Base-by-base conservation (phyloP, 352 stramenopile species). In the Globisporangium apiculatum region DNA sequence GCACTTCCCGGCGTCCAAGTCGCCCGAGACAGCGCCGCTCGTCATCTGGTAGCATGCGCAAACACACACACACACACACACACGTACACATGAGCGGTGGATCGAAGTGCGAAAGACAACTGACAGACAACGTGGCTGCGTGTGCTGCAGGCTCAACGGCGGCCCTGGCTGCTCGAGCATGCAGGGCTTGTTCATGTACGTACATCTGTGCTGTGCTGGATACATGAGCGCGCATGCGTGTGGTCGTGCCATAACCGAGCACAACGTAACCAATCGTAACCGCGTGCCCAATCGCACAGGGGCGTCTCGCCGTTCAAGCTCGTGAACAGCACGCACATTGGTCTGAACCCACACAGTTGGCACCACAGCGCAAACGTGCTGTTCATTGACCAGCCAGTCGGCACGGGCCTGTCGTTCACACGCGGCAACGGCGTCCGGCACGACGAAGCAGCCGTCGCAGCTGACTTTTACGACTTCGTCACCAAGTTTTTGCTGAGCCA, bases 401-500 rank as follows among this genome's bases (percentile, higher is more conserved):
- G 82, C 37, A 92, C 83, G 3, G 85, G 83, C 15, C 87, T 94
- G 74, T 91, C 80, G 24, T 76, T 68, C 51, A 82, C 81, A 7
- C 65, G 68, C 6, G 73, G 71, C 8, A 87, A 87, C 65, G 66
- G 75, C 40, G 80, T 71, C 49, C 75, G 80, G 8, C 65, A 47
- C 0, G 68, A 83, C 53, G 83, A 91, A 55, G 52, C 60, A 12
- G 49, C 48, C 0, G 48, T 94, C 11, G 75, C 80, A 8, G 55
- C 67, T 1, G 89, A 98, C 51, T 98, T 99, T 71, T 92, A 98
- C 60, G 76, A 87, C 43, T 98, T 98, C 54, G 59, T 99, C 24
- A 79, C 75, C 38, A 82, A 97, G 59, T 99, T 99, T 58, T 67
- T 98, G 52, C 66, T 88, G 53, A 72, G 91, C 12, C 94, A 98